phyloP scores from a whole-genome alignment of 164 flowering plant species.

The Santalum album region DNA sequence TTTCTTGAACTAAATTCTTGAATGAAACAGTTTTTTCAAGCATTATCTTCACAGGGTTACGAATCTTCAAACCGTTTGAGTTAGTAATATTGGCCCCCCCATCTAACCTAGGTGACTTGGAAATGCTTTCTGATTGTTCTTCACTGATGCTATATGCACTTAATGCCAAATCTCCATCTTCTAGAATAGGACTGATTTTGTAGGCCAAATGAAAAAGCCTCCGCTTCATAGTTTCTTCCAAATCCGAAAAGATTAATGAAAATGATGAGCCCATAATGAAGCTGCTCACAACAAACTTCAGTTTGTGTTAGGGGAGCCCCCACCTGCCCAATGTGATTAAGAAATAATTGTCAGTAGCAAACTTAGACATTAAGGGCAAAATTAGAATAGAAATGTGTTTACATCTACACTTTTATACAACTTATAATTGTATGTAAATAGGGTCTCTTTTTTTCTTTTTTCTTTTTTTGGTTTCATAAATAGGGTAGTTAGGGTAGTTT shows the following conservation, averaged over 20 bases:
- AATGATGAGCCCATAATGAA: constrained; percentile 28
- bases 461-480: not conserved
- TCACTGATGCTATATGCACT: constrained; percentile 19
- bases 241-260: constrained; percentile 26
- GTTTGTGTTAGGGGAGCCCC: not conserved
- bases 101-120: constrained; percentile 1
- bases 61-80: constrained; percentile 13
- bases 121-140: constrained; percentile 6
- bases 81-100: constrained; percentile 6
- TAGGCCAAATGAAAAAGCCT: constrained; percentile 7
- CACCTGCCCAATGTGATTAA: constrained; percentile 6
- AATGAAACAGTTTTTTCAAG: constrained; percentile 25
- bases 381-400: too few species aligned
- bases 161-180: constrained; percentile 10
- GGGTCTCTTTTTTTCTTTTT: too few species aligned
- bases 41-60: constrained; percentile 19
- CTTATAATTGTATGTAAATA: too few species aligned
- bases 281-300: constrained; percentile 1
- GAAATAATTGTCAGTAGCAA: not conserved
- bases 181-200: constrained; percentile 8
- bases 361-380: not conserved
- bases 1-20: constrained; percentile 13
- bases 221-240: constrained; percentile 20
- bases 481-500: too few species aligned
- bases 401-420: not conserved